Base-by-base conservation (phyloP, 2,329 filamentous ascomycete species). In the Harringtonia lauricola region DNA sequence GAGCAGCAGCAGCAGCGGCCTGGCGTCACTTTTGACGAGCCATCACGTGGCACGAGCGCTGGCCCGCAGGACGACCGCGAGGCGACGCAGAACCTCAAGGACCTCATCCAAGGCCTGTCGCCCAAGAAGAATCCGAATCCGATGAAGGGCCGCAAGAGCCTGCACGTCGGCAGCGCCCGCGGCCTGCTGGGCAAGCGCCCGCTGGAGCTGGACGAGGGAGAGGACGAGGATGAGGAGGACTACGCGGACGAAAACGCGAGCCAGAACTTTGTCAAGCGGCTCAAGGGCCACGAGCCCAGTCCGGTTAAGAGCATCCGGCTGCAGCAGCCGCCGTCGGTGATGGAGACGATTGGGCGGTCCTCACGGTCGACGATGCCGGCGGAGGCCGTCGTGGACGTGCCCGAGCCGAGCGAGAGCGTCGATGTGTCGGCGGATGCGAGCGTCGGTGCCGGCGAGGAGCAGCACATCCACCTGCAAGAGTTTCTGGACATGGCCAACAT, bases 401-500 rank as follows among this genome's bases (percentile, higher is more conserved):
- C 54, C 21, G 52, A 49, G n/a, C n/a, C n/a, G n/a, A n/a, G n/a
- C n/a, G n/a, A n/a, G n/a, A 65, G 71, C 39, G 57, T 70, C n/a
- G 58, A 71, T 28, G 54, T 62, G 15, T 13, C 26, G 14, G 19
- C 21, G 7, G 72, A 77, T n/a, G 69, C 68, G n/a, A n/a, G n/a
- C n/a, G n/a, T n/a, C n/a, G n/a, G n/a, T 18, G 60, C 68, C 13
- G 71, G 67, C 19, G 73, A 79, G 14, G 70, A 73, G 18, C 74
- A 81, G 22, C 72, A 71, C 19, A 88, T 95, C 43, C 83, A 89
- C 37, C 70, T 98, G 3, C 87, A 95, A 53, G 85, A 95, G 42
- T 98, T 98, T 63, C 67, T 98, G 36, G 86, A 94, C 49, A 81
- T 95, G 79, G 95, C 90, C 3, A 94, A 86, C 47, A 95, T 98